Evolutionary conservation across 1,284 basidiomycete species (phyloP).

Genomic region (Cryptococcus sp.): DNA sequence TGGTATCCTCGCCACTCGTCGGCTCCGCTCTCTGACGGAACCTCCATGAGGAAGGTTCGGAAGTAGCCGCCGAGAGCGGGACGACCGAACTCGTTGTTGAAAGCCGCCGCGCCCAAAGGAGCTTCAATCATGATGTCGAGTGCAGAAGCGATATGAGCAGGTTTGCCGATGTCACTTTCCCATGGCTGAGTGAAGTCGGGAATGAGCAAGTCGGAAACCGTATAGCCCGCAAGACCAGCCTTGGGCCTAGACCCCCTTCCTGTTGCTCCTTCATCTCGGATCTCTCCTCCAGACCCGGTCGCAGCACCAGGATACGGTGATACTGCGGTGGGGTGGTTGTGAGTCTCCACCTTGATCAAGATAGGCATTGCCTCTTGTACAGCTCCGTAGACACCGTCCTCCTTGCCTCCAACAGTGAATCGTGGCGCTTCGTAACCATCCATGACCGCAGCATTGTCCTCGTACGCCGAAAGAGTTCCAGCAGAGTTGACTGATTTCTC

Average conservation of each 20-base stretch:
- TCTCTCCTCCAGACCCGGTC: slow-evolving; percentile 97
- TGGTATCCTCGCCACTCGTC: slow-evolving; percentile 78
- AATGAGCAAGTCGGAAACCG: slow-evolving; percentile 90
- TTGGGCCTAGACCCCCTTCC: slow-evolving; percentile 95
- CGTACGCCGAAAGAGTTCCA: slow-evolving; percentile 93
- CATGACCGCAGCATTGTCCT: slow-evolving; percentile 96
- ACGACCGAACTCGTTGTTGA: slow-evolving; percentile 98
- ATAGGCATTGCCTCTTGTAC: slow-evolving; percentile 78
- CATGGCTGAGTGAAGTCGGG: slow-evolving; percentile 85
- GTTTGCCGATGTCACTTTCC: slow-evolving; percentile 85
- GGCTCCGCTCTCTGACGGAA: slow-evolving; percentile 63
- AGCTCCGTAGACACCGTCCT: slow-evolving; percentile 60
- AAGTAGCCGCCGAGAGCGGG: slow-evolving; percentile 79
- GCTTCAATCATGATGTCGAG: slow-evolving; percentile 98
- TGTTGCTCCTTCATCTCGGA: slow-evolving; percentile 95
- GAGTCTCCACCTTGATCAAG: slow-evolving; percentile 97
- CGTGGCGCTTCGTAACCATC: slow-evolving; percentile 75
- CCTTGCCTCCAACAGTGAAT: slow-evolving; percentile 64
- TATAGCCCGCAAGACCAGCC: slow-evolving; percentile 91
- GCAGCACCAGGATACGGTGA: slow-evolving; percentile 97
- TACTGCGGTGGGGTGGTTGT: slow-evolving; percentile 98
- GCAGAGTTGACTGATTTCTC: slow-evolving; percentile 69
- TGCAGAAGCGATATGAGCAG: slow-evolving; percentile 86
- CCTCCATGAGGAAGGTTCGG: slow-evolving; percentile 80
- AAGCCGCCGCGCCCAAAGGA: slow-evolving; percentile 90